Evolutionary conservation across 495 filamentous ascomycete species (phyloP), one percentile per base, ranked within the genome.

Genomic region (Penicillium malachiteum): DNA sequence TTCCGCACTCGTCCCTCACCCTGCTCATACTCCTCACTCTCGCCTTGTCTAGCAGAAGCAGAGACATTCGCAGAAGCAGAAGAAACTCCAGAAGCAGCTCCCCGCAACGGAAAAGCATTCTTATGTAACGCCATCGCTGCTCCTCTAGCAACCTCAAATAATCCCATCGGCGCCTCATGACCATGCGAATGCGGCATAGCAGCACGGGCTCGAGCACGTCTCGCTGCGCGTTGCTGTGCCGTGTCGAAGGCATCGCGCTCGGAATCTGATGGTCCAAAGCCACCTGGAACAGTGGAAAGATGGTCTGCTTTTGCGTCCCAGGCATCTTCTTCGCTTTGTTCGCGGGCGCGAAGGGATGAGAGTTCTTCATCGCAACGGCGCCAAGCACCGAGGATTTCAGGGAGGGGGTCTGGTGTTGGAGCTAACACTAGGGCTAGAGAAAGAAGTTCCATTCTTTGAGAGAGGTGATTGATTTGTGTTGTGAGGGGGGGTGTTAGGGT

Each of bases 61-160:
- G 48, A 18, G 5, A 10, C 37, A 16, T 46, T 44, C 40, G 41
- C 32, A 14, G 43, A 7, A 48, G 26, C 53, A 13, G 56, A 48
- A 34, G 48, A 2, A 18, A 4, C 33, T 37, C 48, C 51, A 21
- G 52, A 52, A 3, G 56, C 63, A 40, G 65, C 59, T 5, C 62
- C 69, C 12, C 73, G 67, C 10, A 87, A 63, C 9, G 82, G 82
- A 58, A 85, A 85, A 4, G 84, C 79, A 59, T 78, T 85, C 68
- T 82, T 82, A 50, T 83, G 80, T 18, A 88, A 80, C 7, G 95
- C 92, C 39, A 86, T 79, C 5, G 89, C 84, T 32, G 92, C 91
- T 49, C 87, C 91, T 30, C 91, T 80, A 7, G 92, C 91, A 40
- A 97, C 83, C 57, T 96, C 95, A 64, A 98, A 97, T 21, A 97